Evolutionary conservation across 1,139 yeast genomes (phyloP).

Genomic region (Geotrichum europaeum): DNA sequence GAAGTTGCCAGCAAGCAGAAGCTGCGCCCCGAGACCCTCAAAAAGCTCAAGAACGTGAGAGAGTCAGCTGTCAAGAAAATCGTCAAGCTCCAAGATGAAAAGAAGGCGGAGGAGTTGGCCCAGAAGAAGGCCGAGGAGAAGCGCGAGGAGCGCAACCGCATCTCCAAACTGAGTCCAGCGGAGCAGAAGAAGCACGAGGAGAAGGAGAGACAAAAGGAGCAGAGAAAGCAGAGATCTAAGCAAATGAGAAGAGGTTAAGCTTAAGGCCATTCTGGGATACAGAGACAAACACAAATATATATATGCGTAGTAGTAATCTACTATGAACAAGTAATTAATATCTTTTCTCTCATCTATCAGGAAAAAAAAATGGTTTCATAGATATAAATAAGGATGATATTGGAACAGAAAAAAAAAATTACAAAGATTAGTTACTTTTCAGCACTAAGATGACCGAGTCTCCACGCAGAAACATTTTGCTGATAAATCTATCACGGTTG

Average conservation of each 20-base stretch:
- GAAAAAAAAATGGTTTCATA: slow-evolving; percentile 19
- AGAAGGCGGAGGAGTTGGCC: slow-evolving; percentile 61
- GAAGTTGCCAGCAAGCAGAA: slow-evolving; percentile 46
- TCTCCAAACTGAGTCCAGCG: slow-evolving; percentile 54
- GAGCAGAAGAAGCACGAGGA: slow-evolving; percentile 63
- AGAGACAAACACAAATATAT: background rate
- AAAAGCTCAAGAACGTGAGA: slow-evolving; percentile 68
- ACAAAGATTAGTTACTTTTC: slow-evolving; percentile 22
- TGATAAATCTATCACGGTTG: slow-evolving; percentile 76
- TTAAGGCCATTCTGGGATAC: background rate
- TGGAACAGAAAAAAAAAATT: slow-evolving; percentile 37
- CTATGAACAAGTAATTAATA: background rate
- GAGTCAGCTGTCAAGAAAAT: slow-evolving; percentile 62
- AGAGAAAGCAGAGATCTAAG: slow-evolving; percentile 44
- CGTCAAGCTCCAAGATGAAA: slow-evolving; percentile 52
- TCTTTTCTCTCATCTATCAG: background rate
- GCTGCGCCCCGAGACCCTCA: slow-evolving; percentile 57
- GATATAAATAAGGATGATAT: slow-evolving; percentile 46
- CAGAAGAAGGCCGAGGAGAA: slow-evolving; percentile 64
- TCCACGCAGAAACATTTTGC: slow-evolving; percentile 88
- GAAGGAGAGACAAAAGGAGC: slow-evolving; percentile 57
- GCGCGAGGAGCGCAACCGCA: slow-evolving; percentile 50
- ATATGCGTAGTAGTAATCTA: background rate
- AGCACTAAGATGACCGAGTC: slow-evolving; percentile 87
- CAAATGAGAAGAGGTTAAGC: slow-evolving; percentile 31